Evolutionary conservation across 2,329 filamentous ascomycete genomes (phyloP), one percentile per base, ranked within the genome.

Genomic region (Berkeleyomyces rouxiae): DNA sequence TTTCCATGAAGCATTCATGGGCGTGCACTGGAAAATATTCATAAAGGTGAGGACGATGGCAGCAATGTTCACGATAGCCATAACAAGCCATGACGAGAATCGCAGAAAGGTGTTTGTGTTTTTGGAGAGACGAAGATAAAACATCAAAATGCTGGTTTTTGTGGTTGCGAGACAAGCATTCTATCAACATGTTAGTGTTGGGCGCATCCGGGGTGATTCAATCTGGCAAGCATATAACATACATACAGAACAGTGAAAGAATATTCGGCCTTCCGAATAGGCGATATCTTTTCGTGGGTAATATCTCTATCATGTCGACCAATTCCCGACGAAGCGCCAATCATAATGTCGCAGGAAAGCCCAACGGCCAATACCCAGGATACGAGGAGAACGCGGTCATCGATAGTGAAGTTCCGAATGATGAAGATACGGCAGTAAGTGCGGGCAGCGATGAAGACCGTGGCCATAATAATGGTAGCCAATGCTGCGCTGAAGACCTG

Each of bases 81-180:
- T 76, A 0, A 88, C 90, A 3, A 80, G 77, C 77, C 90, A 90
- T n/a, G 89, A 93, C n/a, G 85, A 84, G 73, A 86, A 82, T 64
- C 87, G 83, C 67, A 96, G 85, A 59, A 91, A 77, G 66, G 83
- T 82, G 67, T 95, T 84, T 0, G 82, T 85, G 64, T 89, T 87
- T 68, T 85, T 86, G 36, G 89, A 88, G 58, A 96, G 78, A 47
- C 86, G 85, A 59, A 96, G 78, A 74, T 95, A 96, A 73, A 96
- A 96, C 61, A 93, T 79, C 64, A 96, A 78, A 68, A 96, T 88
- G n/a, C 90, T 95, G 0, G 88, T 90, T 74, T 96, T 96, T 59
- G 89, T 90, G 2, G 87, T 84, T 88, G 95, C 95, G 63, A 96
- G 78, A 3, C 88, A 86, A 10, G 90, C 90, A 70, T 96, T 95